A percentile compares a stretch with the other conserved stretches of the same genome.
These are phyloP conservation scores for Apiospora kogelbergensis DNA, from an alignment of 2,329 filamentous ascomycete species.

Conservation along the genomic window DNA sequence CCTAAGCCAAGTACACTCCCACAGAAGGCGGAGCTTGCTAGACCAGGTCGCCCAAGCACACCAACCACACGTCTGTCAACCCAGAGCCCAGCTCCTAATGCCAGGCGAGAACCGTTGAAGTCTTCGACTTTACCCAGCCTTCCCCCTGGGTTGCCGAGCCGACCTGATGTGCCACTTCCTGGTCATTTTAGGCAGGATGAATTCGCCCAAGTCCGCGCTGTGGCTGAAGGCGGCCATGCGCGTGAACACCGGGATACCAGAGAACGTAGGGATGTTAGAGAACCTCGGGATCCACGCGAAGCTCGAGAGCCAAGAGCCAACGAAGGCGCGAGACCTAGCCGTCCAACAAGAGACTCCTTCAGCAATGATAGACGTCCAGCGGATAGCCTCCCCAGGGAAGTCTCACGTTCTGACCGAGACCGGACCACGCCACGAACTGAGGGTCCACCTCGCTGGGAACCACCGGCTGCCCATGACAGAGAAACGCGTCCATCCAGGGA, in stretches of 20 bases:
- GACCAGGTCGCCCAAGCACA: conserved; percentile 18
- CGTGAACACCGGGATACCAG: conserved; percentile 28
- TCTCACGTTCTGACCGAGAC: conserved; percentile 40
- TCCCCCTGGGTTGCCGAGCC: conserved; percentile 47
- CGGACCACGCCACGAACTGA: conserved; percentile 30
- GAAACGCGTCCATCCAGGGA: conserved; percentile 33
- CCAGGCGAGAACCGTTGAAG: conserved; percentile 32
- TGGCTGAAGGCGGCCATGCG: conserved; percentile 21
- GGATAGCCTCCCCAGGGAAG: conserved; percentile 37
- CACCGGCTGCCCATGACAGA: conserved; percentile 37
- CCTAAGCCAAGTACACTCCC: conserved; percentile 17
- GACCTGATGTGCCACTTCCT: conserved; percentile 58
- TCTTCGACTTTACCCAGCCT: conserved; percentile 25
- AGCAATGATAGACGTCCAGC: conserved; percentile 41
- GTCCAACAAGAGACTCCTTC: conserved; percentile 41
- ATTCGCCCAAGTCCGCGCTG: conserved; percentile 39
- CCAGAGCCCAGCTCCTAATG: conserved; percentile 20
- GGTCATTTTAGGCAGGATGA: conserved; percentile 47
- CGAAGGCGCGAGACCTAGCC: conserved; percentile 39
- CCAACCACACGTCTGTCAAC: conserved; percentile 17
- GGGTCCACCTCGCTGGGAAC: conserved; percentile 27
- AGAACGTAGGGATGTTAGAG: conserved; percentile 29
- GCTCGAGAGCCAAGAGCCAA: conserved; percentile 30
- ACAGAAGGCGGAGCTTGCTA: conserved; percentile 25
- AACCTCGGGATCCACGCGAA: conserved; percentile 40